A percentile compares a stretch with the other conserved stretches of the same genome.
phyloP scores from a whole-genome alignment of 1,139 yeast genomes.

The Sugiyamaella neomexicana region DNA sequence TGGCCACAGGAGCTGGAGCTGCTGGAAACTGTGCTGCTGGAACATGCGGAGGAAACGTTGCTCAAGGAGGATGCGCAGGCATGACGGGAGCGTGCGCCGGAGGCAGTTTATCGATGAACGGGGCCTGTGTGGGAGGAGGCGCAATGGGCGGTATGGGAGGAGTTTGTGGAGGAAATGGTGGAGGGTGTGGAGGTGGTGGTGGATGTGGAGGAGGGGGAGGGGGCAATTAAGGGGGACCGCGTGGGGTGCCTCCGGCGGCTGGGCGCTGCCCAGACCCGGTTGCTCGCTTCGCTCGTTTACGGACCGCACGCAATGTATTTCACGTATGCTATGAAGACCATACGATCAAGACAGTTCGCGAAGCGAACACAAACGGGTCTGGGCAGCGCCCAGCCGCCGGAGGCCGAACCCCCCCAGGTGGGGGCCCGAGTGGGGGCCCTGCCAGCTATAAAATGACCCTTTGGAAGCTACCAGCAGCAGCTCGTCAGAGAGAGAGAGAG shows the following conservation, averaged over 20 bases:
- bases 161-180: conserved; percentile 10
- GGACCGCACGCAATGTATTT: background rate
- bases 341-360: background rate
- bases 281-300: no score
- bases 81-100: conserved; percentile 19
- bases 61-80: conserved; percentile 22
- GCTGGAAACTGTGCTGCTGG: conserved; percentile 19
- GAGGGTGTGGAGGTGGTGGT: background rate
- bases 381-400: background rate
- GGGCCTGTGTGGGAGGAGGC: conserved; percentile 9
- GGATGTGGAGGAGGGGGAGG: conserved; percentile 1
- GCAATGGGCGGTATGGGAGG: conserved; percentile 15
- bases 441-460: no score
- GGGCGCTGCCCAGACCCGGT: no score
- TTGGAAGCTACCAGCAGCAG: no score
- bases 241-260: no score
- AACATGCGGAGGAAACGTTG: conserved; percentile 17
- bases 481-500: background rate
- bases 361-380: background rate
- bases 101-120: background rate
- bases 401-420: background rate
- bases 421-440: background rate
- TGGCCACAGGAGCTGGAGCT: conserved; percentile 16
- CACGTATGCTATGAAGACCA: no score
- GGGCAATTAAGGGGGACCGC: background rate